Percentiles rank a stretch among this genome's conserved stretches.
phyloP scores from a whole-genome alignment of 2,329 filamentous ascomycete genomes.

The Trichothecium roseum region DNA sequence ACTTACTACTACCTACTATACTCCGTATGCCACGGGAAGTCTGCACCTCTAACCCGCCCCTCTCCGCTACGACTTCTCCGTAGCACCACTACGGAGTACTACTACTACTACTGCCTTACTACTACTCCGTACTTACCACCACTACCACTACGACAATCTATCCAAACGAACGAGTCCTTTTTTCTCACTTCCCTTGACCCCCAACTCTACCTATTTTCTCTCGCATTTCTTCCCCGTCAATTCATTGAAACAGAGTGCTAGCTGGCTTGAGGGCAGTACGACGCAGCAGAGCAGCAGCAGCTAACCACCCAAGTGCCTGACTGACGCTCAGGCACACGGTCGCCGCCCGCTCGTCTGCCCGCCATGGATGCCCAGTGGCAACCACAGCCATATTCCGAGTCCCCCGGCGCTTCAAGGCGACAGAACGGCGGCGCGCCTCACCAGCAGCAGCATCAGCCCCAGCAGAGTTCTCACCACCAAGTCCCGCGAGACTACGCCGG shows the following conservation, averaged over 20 bases:
- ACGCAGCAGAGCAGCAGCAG: constrained; percentile 5
- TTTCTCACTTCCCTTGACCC: neutral
- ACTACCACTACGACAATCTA: no score
- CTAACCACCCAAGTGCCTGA: constrained; percentile 4
- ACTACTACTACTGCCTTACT: no score
- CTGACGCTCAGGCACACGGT: constrained; percentile 1
- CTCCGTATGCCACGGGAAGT: no score
- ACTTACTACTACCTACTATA: no score
- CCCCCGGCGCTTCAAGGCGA: constrained; percentile 51
- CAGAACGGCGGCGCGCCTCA: constrained; percentile 38
- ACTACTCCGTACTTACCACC: no score
- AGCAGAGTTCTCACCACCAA: constrained; percentile 13
- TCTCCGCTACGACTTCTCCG: no score
- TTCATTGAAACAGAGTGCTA: no score
- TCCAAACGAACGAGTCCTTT: neutral
- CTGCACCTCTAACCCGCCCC: no score
- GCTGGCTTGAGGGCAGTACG: no score
- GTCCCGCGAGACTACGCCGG: constrained; percentile 37
- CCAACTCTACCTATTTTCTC: neutral
- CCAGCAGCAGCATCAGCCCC: constrained; percentile 4
- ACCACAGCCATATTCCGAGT: constrained; percentile 60
- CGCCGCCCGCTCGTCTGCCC: constrained; percentile 4
- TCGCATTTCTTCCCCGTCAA: neutral
- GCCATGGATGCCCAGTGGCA: constrained; percentile 41
- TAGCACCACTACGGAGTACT: no score